Evolutionary conservation across 169 alveolate species (phyloP), one percentile per base, ranked within the genome.

Genomic region (Plasmodium knowlesi): DNA sequence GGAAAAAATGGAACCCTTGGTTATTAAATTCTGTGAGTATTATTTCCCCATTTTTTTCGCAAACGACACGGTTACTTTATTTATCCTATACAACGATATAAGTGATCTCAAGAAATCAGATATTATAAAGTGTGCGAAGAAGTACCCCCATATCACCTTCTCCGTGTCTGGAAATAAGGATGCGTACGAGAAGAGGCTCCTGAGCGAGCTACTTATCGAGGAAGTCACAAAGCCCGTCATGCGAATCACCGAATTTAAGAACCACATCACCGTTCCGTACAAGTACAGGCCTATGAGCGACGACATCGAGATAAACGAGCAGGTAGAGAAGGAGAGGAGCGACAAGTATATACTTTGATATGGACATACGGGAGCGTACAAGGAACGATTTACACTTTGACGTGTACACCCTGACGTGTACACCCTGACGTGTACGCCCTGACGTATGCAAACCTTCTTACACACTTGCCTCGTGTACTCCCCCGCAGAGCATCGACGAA

Each of bases 181-280:
- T 34, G 37, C 71, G 4, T 82, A 30, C 50, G 95, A 91, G 83
- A 91, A 82, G 41, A 70, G 95, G 73, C 83, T 91, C 30, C 78
- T 91, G n/a, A 32, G 46, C 43, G 95, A 91, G 25, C 46, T 91
- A 16, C 95, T 91, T 70, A 91, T 91, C 25, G 92, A 91, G 16
- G 16, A 79, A 28, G 14, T 91, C 34, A 28, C 43, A 37, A 82
- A 91, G 25, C 92, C 95, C 2, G 19, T 91, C 28, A 91, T 91
- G 95, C 82, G 95, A 72, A 91, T 91, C 50, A 91, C 70, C 25
- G 85, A 91, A 41, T 91, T 91, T 72, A 91, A 91, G 57, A 46
- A 67, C 32, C 14, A 81, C 74, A 19, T 76, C 57, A 1, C 32
- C 22, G 54, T 91, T 82, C 95, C 95, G 16, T 91, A 81, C 43